Conservation (phyloP, 1,284 basidiomycete genomes). For the Gymnopus androsaceus region DNA sequence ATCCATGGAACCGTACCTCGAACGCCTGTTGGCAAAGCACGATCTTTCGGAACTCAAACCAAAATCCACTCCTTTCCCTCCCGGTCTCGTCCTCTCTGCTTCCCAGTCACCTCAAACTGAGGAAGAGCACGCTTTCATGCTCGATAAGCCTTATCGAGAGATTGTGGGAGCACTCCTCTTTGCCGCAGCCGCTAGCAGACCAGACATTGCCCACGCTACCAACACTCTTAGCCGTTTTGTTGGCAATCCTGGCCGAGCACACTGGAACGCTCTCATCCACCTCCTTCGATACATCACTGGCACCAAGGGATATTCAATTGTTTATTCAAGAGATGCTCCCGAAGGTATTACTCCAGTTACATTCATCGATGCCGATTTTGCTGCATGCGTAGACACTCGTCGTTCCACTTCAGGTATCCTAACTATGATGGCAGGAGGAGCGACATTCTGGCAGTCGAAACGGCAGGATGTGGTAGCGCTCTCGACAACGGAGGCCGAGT, state of each 20-base stretch:
- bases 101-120: constrained; percentile 15
- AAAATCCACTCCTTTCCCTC: constrained; percentile 23
- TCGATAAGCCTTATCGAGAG: constrained; percentile 27
- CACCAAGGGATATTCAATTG: too few species aligned
- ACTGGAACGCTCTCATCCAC: constrained; percentile 32
- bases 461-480: too few species aligned
- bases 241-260: constrained; percentile 27
- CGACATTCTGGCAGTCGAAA: constrained; percentile 34
- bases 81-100: constrained; percentile 11
- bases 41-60: constrained; percentile 24
- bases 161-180: constrained; percentile 33
- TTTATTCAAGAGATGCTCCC: constrained; percentile 20
- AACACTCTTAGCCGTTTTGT: constrained; percentile 28
- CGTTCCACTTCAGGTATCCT: constrained; percentile 34
- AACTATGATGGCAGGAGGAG: constrained; percentile 30
- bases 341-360: constrained; percentile 26
- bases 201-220: constrained; percentile 33
- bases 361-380: constrained; percentile 41
- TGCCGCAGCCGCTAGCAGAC: constrained; percentile 28
- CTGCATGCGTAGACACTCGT: constrained; percentile 25
- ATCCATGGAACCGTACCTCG: too few species aligned
- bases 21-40: constrained; percentile 23
- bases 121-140: constrained; percentile 24
- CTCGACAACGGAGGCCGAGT: too few species aligned
- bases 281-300: constrained; percentile 34